Evolutionary conservation across 1,284 basidiomycete genomes (phyloP), one percentile per base, ranked within the genome.

Genomic region (Neotropicomus parvogracilis): DNA sequence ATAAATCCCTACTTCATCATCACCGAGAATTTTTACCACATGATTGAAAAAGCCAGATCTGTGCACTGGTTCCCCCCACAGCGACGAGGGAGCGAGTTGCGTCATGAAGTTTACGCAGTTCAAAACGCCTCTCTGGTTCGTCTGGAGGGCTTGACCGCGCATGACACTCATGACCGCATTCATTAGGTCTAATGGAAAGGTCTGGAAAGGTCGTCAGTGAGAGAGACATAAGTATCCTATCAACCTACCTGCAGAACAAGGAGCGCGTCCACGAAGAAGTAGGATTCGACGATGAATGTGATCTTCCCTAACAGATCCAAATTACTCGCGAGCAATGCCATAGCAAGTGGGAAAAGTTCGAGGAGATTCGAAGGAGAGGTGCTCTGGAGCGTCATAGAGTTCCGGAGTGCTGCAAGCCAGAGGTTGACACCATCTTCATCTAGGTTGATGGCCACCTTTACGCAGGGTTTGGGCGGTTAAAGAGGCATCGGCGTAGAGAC

Each of bases 371-470:
- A 75, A 8, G 77, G 76, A 48, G 74, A 67, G 20, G 69, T 57
- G 51, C 66, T 72, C 42, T 76, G 69, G 3, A 90, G 67, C 2
- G 78, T 75, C 2, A 73, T 67, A 0, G 86, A 78, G 59, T 92
- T 89, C 44, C 83, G 78, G 21, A 95, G 69, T 3, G 86, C 79
- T 16, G 80, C 73, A 44, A 80, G 74, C 92, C 91, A 95, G 31
- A 95, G 74, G 24, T 72, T 72, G 24, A 93, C 64, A 0, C 80
- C 88, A 64, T 95, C 91, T 49, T 83, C 80, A 53, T 95, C 92
- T 40, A 95, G 77, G 56, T 86, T 79, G 21, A 79, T 72, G 48
- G 81, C 79, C 19, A 78, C 79, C 87, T 88, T 57, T 17, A 48
- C n/a, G 41, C 52, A 50, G 16, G 40, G 20, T 47, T 17, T 47